phyloP scores from a whole-genome alignment of 345 rosid species.

The Melastoma malabathricum region DNA sequence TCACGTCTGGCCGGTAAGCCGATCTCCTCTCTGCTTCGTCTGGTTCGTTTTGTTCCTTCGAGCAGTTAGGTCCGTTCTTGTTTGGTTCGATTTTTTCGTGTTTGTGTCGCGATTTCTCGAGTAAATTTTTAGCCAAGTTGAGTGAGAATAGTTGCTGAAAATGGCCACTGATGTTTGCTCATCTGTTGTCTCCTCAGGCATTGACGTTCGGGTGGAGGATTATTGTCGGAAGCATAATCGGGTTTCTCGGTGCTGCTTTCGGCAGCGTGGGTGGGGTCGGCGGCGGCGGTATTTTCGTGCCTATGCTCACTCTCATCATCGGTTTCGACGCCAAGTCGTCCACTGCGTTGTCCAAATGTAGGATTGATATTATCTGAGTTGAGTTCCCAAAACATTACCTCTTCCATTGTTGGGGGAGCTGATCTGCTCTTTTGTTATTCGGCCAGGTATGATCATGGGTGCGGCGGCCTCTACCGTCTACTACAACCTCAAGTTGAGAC shows the following conservation, averaged over 20 bases:
- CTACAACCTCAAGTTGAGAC: constrained; percentile 10
- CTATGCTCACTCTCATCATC: constrained; percentile 15
- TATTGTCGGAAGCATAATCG: constrained; percentile 11
- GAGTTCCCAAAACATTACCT: too few species aligned
- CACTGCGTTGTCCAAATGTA: constrained; percentile 18
- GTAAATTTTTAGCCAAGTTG: too few species aligned
- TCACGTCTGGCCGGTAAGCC: too few species aligned
- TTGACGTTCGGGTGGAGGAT: constrained; percentile 11
- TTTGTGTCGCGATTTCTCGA: too few species aligned
- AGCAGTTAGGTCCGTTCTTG: too few species aligned
- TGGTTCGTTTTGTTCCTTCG: too few species aligned
- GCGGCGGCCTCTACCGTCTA: constrained; percentile 6
- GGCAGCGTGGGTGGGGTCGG: constrained; percentile 26
- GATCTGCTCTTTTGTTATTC: too few species aligned
- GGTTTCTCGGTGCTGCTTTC: constrained; percentile 21
- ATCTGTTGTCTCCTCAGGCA: neutral
- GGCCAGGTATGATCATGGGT: constrained; percentile 8
- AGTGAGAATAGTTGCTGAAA: too few species aligned
- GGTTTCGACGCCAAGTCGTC: constrained; percentile 26
- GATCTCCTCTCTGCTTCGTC: too few species aligned
- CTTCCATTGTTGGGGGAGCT: too few species aligned
- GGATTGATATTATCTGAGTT: neutral
- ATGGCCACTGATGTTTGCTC: too few species aligned
- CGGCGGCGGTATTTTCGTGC: constrained; percentile 22
- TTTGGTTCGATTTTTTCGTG: too few species aligned